Evolutionary conservation across 108 stramenopile genomes (phyloP), one percentile per base, ranked within the genome.

Genomic region (Pseudonitzschia multiseries): DNA sequence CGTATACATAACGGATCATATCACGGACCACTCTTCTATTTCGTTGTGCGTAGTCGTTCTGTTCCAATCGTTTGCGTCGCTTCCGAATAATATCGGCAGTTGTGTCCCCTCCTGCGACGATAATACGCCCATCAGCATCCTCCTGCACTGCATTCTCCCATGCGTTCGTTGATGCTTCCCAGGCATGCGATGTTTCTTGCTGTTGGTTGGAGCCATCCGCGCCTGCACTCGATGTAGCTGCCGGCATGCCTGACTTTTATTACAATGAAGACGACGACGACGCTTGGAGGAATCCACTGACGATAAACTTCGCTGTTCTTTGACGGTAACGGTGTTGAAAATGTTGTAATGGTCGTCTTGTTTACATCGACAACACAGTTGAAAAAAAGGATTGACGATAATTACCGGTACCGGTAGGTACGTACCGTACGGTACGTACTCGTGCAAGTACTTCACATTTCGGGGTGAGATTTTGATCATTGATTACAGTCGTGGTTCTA

Each of bases 1-100:
- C 65, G 68, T 91, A 94, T 13, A 90, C 72, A 67, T 94, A 89
- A 20, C 93, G 90, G 69, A 94, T 84, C 93, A 94, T 91, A 71
- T 94, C 89, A 26, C 93, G 82, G n/a, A 89, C 86, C 4, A 94
- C 74, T 28, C 93, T 78, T 61, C 83, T 75, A 64, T 85, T 81
- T 20, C 84, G 70, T 46, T 85, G 82, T 0, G 90, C 74, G 48
- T 88, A 79, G 73, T 94, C 90, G 44, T 85, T 88, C n/a, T 85
- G 80, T 65, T 88, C 86, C 66, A 90, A 75, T 28, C 90, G 86
- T 65, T 90, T 84, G 12, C 90, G 76, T 52, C 93, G 82, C 33
- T 79, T 80, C 8, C 90, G 86, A 50, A 91, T 86, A 57, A 83
- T 71, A 28, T 87, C 78, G 20, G 93, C 89, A 17, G 79, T 57